A percentile compares a stretch with the other conserved stretches of the same genome.
Conservation (phyloP, 2,329 filamentous ascomycete genomes). For the Seiridium unicorne region DNA sequence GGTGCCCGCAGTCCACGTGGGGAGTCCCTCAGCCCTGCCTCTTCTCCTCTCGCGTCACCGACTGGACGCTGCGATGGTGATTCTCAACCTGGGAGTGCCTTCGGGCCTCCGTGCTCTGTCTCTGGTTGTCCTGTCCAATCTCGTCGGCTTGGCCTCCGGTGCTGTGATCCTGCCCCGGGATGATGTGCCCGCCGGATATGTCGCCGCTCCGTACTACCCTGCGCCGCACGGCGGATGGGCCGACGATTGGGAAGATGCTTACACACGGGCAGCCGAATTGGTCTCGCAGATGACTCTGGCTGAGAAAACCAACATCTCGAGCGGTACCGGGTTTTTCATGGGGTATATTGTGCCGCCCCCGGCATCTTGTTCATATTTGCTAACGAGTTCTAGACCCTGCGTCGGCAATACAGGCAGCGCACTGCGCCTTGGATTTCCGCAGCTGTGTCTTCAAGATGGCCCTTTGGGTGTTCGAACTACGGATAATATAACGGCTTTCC, state of each 20-base stretch:
- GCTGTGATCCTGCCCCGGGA: constrained; percentile 21
- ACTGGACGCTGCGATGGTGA: constrained; percentile 17
- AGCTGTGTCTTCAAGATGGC: constrained; percentile 70
- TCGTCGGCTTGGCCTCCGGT: constrained; percentile 14
- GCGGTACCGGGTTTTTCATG: constrained; percentile 71
- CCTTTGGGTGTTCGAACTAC: constrained; percentile 71
- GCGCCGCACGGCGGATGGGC: constrained; percentile 71
- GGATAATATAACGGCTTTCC: constrained; percentile 75
- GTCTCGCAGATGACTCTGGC: constrained; percentile 76
- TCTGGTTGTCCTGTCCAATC: constrained; percentile 15
- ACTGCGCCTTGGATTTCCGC: constrained; percentile 67
- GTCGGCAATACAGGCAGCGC: constrained; percentile 76
- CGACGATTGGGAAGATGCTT: constrained; percentile 66
- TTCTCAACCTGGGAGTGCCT: constrained; percentile 19
- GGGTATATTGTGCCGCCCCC: constrained; percentile 33
- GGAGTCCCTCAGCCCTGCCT: neutral
- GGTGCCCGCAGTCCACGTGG: neutral
- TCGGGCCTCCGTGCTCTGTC: constrained; percentile 23
- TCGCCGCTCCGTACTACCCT: constrained; percentile 66
- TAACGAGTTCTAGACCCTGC: constrained; percentile 49
- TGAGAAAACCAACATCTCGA: constrained; percentile 77
- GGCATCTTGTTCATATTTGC: neutral
- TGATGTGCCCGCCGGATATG: constrained; percentile 32
- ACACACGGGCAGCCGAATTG: constrained; percentile 64
- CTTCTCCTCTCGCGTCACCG: neutral